Evolutionary conservation across 1,284 basidiomycete species (phyloP).

Genomic region (Ceratobasidium sp.): DNA sequence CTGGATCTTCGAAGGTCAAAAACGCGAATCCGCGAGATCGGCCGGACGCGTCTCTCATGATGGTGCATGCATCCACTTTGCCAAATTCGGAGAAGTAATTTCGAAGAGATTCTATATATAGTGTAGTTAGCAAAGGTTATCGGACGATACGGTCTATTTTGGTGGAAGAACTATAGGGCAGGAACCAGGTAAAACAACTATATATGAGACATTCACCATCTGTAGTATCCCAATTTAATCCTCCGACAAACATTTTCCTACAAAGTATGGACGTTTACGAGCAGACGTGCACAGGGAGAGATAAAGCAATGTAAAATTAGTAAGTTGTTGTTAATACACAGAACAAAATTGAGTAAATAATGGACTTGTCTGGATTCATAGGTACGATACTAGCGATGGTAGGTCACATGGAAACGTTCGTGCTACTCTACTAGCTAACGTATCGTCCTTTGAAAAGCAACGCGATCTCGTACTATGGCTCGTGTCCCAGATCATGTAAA

Average conservation of each 20-base stretch:
- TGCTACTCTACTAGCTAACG: conserved; percentile 45
- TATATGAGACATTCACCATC: conserved; percentile 72
- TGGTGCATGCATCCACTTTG: conserved; percentile 91
- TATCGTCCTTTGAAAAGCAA: conserved; percentile 46
- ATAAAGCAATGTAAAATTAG: conserved; percentile 67
- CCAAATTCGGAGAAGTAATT: conserved; percentile 93
- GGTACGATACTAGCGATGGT: conserved; percentile 45
- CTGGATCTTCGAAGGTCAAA: conserved; percentile 89
- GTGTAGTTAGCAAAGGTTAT: conserved; percentile 19
- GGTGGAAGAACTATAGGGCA: conserved; percentile 24
- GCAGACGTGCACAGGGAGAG: conserved; percentile 49
- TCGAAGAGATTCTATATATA: conserved; percentile 77
- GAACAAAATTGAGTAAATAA: conserved; percentile 68
- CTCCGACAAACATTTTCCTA: conserved; percentile 99
- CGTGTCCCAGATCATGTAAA: conserved; percentile 50
- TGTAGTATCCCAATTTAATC: conserved; percentile 97
- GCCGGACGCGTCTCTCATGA: conserved; percentile 94
- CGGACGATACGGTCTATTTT: conserved; percentile 38
- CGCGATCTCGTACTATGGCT: conserved; percentile 42
- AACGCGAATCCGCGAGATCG: conserved; percentile 95
- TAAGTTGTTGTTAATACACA: conserved; percentile 76
- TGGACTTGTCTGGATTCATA: conserved; percentile 76
- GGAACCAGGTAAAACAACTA: conserved; percentile 29
- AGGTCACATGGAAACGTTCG: conserved; percentile 40
- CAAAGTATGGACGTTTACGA: conserved; percentile 56